Conservation (phyloP, 1,284 basidiomycete species). For the Sutorius eximius region DNA sequence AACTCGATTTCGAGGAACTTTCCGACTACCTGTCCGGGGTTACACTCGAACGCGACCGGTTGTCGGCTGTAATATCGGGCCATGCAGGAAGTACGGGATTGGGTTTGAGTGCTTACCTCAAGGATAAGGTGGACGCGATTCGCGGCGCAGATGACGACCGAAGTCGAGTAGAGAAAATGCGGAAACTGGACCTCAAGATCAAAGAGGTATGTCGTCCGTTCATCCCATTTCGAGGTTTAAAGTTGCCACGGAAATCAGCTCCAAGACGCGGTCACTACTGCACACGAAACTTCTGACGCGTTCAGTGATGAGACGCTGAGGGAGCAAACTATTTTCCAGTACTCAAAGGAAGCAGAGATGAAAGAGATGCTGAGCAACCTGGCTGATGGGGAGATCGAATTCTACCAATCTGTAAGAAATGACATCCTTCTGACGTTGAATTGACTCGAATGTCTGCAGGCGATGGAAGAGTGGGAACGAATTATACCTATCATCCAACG, state of each 20-base stretch:
- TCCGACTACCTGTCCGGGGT: slow-evolving; percentile 93
- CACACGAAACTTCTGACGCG: slow-evolving; percentile 93
- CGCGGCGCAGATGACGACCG: slow-evolving; percentile 93
- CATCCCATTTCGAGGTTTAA: neutral
- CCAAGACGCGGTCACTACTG: slow-evolving; percentile 92
- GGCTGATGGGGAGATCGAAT: slow-evolving; percentile 93
- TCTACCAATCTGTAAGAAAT: slow-evolving; percentile 76
- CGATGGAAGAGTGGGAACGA: slow-evolving; percentile 92
- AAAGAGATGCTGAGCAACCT: slow-evolving; percentile 89
- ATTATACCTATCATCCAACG: slow-evolving; percentile 85
- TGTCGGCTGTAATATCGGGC: slow-evolving; percentile 81
- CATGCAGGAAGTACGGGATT: slow-evolving; percentile 79
- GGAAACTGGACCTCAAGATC: slow-evolving; percentile 89
- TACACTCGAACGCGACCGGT: slow-evolving; percentile 87
- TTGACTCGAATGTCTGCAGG: slow-evolving; percentile 40
- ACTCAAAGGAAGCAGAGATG: slow-evolving; percentile 91
- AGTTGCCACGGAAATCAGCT: slow-evolving; percentile 50
- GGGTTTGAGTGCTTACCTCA: slow-evolving; percentile 89
- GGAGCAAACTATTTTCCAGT: slow-evolving; percentile 89
- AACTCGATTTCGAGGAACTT: slow-evolving; percentile 97
- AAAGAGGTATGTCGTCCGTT: slow-evolving; percentile 69
- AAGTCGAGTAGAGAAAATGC: slow-evolving; percentile 89
- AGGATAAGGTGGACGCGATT: slow-evolving; percentile 89
- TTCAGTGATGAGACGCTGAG: slow-evolving; percentile 93
- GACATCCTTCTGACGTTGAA: neutral